A percentile compares a stretch with the other conserved stretches of the same genome.
Conservation (phyloP, 1,284 basidiomycete genomes). For the Athelia psychrophila region DNA sequence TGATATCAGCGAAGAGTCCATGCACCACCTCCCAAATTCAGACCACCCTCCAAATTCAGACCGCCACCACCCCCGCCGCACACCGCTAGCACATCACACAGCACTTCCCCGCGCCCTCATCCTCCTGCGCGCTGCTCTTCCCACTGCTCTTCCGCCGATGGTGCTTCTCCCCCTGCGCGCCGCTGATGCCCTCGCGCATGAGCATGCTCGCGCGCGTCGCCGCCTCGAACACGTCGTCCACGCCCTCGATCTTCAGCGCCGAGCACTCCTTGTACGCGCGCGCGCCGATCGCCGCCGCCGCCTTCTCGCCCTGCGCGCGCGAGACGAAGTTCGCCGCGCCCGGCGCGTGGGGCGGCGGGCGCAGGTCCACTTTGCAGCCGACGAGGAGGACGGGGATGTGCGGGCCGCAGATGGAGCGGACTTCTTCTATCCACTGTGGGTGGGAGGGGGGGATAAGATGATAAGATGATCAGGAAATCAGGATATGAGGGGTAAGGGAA, state of each 20-base stretch:
- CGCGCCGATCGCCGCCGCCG: constrained; percentile 81
- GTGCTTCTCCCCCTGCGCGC: constrained; percentile 30
- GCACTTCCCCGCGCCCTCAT: constrained; percentile 45
- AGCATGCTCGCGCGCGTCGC: constrained; percentile 93
- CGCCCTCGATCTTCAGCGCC: constrained; percentile 87
- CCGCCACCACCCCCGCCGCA: no score
- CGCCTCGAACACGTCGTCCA: constrained; percentile 94
- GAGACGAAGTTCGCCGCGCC: constrained; percentile 52
- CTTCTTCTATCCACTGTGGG: constrained; percentile 93
- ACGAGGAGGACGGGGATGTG: constrained; percentile 82
- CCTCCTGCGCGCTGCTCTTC: constrained; percentile 40
- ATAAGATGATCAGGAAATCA: no score
- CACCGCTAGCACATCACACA: constrained; percentile 58
- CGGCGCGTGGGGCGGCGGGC: constrained; percentile 51
- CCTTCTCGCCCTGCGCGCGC: constrained; percentile 72
- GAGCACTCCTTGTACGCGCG: constrained; percentile 93
- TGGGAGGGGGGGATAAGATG: constrained; percentile 4
- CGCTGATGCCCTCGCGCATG: constrained; percentile 77
- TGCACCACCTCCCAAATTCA: no score
- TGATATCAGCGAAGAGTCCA: no score
- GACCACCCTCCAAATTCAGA: no score
- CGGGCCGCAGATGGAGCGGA: constrained; percentile 87
- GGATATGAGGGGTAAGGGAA: neutral
- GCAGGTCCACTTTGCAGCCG: constrained; percentile 84
- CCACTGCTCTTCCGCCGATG: constrained; percentile 52